Conservation (phyloP, 78 protist species). For the Ministeria vibrans region DNA sequence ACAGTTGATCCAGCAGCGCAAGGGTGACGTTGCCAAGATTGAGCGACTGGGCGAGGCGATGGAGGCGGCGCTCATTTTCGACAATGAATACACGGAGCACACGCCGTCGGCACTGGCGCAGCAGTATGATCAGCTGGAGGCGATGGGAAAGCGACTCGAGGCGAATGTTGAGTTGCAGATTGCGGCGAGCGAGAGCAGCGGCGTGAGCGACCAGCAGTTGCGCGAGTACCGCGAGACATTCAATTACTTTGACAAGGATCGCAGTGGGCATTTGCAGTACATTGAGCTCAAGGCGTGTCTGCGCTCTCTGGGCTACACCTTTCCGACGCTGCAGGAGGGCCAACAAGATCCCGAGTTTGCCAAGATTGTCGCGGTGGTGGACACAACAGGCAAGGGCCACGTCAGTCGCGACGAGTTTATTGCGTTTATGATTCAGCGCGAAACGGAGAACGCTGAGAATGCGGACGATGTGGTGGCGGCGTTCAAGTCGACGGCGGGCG, state of each 20-base stretch:
- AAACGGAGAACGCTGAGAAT: conserved; percentile 6
- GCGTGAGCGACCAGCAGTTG: conserved; percentile 31
- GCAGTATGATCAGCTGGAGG: conserved; percentile 16
- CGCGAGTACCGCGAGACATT: conserved; percentile 23
- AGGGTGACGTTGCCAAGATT: neutral
- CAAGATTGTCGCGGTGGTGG: conserved; percentile 1
- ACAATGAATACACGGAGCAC: conserved; percentile 33
- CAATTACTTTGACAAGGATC: conserved; percentile 33
- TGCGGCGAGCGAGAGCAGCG: conserved; percentile 16
- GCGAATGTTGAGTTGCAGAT: conserved; percentile 36
- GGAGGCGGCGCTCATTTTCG: neutral
- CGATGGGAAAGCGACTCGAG: conserved; percentile 16
- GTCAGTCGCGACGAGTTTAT: conserved; percentile 24
- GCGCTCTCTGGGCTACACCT: conserved; percentile 15
- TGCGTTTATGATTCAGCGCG: conserved; percentile 15
- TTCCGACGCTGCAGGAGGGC: conserved; percentile 7
- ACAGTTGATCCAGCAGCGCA: neutral
- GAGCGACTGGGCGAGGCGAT: conserved; percentile 5
- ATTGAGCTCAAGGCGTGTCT: conserved; percentile 32
- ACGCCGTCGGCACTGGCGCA: conserved; percentile 13
- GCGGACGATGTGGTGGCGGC: conserved; percentile 14
- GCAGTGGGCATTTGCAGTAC: neutral
- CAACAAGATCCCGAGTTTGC: conserved; percentile 15
- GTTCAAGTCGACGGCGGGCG: conserved; percentile 31
- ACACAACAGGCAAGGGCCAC: conserved; percentile 14